phyloP scores from a whole-genome alignment of 1,139 yeast species.

The Taphrina wiesneri region DNA sequence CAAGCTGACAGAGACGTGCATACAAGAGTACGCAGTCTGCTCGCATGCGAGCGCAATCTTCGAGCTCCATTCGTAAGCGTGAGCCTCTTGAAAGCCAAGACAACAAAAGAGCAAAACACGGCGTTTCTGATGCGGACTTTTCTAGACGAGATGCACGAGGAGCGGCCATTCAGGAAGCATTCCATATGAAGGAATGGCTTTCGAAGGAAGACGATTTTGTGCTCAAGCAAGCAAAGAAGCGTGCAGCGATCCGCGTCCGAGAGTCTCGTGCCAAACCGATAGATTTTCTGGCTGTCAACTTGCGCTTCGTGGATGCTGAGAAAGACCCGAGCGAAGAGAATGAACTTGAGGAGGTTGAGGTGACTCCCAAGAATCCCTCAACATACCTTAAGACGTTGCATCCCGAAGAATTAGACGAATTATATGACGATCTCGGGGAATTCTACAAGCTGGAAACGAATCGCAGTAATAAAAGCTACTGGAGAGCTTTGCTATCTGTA shows the following conservation, averaged over 20 bases:
- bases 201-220: slow-evolving; percentile 46
- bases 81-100: slow-evolving; percentile 19
- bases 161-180: slow-evolving; percentile 31
- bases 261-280: slow-evolving; percentile 43
- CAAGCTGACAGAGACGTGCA: background rate
- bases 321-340: slow-evolving; percentile 38
- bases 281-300: slow-evolving; percentile 43
- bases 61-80: background rate
- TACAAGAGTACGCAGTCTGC: background rate
- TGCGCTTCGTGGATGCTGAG: slow-evolving; percentile 40
- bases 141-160: slow-evolving; percentile 21
- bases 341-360: slow-evolving; percentile 39
- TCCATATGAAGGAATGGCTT: slow-evolving; percentile 42
- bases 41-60: background rate
- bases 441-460: slow-evolving; percentile 40
- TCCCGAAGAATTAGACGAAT: slow-evolving; percentile 37
- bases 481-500: slow-evolving; percentile 40
- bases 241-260: slow-evolving; percentile 45
- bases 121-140: background rate
- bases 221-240: slow-evolving; percentile 44
- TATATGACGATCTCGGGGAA: slow-evolving; percentile 39
- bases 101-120: slow-evolving; percentile 2
- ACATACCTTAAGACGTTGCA: slow-evolving; percentile 39
- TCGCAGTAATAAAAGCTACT: slow-evolving; percentile 39
- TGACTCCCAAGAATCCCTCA: slow-evolving; percentile 40